Evolutionary conservation across 768 basidiomycete species (phyloP).

Genomic region (Pulveroboletus ravenelii): DNA sequence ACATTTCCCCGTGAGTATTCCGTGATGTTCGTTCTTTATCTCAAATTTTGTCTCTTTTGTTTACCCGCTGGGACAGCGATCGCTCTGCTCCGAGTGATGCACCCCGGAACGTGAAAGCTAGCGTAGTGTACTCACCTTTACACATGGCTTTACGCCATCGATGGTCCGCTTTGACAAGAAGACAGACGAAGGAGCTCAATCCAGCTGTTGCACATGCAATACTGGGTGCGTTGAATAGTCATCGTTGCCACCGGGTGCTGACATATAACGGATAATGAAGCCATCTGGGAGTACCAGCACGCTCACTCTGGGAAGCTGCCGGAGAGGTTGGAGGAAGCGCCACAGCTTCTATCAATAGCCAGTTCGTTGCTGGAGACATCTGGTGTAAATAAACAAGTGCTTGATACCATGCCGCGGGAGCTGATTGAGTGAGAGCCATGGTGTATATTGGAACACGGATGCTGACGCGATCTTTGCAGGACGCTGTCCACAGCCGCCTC

Average conservation of each 20-base stretch:
- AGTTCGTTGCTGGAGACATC: constrained; percentile 56
- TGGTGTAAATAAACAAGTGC: constrained; percentile 65
- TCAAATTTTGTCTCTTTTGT: constrained; percentile 7
- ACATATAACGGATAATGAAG: constrained; percentile 37
- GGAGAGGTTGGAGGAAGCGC: constrained; percentile 38
- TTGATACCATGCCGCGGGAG: constrained; percentile 51
- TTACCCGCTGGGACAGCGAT: constrained; percentile 40
- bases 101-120: constrained; percentile 55
- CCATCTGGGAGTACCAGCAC: constrained; percentile 79
- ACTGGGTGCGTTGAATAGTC: constrained; percentile 47
- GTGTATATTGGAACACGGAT: background rate
- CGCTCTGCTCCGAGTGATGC: constrained; percentile 56
- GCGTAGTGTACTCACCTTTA: constrained; percentile 62
- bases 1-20: constrained; percentile 70
- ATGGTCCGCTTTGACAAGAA: constrained; percentile 67
- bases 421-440: constrained; percentile 51
- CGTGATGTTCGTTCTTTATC: constrained; percentile 1
- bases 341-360: constrained; percentile 61
- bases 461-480: constrained; percentile 39
- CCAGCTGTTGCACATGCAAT: constrained; percentile 68
- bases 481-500: constrained; percentile 62
- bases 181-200: constrained; percentile 80
- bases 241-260: constrained; percentile 3
- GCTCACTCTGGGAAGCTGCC: constrained; percentile 56
- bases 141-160: constrained; percentile 57